Conservation (phyloP, 108 stramenopile species). For the Schizochytrium sp. region DNA sequence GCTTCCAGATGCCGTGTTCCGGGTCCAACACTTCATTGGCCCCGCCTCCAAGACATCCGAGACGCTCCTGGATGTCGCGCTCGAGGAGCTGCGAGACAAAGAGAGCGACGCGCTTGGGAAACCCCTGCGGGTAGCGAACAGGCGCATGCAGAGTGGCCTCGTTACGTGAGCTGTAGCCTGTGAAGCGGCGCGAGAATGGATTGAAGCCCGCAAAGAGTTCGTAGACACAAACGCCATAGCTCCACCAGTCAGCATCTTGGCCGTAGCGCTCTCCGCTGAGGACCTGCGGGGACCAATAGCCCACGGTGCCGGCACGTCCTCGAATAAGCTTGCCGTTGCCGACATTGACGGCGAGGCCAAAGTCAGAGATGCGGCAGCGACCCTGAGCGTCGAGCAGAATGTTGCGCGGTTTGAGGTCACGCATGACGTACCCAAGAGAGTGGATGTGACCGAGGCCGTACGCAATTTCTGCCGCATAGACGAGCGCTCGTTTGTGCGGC, state of each 20-base stretch:
- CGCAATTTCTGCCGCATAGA: constrained; percentile 44
- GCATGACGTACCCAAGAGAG: constrained; percentile 40
- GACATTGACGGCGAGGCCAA: constrained; percentile 27
- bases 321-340: background rate
- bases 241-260: constrained; percentile 48
- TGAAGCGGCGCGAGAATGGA: constrained; percentile 37
- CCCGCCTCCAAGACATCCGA: constrained; percentile 23
- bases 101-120: background rate
- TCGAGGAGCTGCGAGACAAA: constrained; percentile 28
- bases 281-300: constrained; percentile 46
- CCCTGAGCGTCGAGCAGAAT: constrained; percentile 42
- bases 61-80: constrained; percentile 9
- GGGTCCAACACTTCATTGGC: background rate
- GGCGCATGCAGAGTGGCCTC: constrained; percentile 23
- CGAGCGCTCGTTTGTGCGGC: constrained; percentile 25
- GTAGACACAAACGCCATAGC: constrained; percentile 38
- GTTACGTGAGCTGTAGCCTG: constrained; percentile 24
- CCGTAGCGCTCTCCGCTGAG: constrained; percentile 26
- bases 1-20: background rate
- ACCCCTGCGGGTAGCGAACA: constrained; percentile 31
- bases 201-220: constrained; percentile 41
- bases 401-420: constrained; percentile 51
- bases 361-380: constrained; percentile 44
- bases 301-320: constrained; percentile 14
- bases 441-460: constrained; percentile 42